phyloP scores from a whole-genome alignment of 2,329 filamentous ascomycete species.

The Fusarium sp. region DNA sequence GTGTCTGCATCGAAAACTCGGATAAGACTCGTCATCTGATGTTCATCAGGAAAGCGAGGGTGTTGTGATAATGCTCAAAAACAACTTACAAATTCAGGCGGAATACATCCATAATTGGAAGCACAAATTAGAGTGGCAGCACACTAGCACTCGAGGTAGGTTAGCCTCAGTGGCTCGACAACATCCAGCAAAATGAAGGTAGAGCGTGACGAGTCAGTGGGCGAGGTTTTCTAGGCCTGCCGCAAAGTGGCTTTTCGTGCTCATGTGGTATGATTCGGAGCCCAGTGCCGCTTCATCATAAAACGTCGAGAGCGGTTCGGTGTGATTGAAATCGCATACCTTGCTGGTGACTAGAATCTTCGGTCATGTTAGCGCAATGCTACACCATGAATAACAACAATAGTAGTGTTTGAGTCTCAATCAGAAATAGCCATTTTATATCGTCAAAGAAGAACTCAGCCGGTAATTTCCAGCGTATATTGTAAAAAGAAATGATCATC shows the following conservation, averaged over 20 bases:
- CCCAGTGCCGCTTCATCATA: constrained; percentile 97
- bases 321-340: constrained; percentile 47
- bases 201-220: constrained; percentile 75
- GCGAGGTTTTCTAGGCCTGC: constrained; percentile 99
- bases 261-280: constrained; percentile 81
- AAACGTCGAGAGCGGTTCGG: constrained; percentile 44
- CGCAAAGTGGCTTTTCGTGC: constrained; percentile 88
- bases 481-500: constrained; percentile 74
- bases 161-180: constrained; percentile 37
- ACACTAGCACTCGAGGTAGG: constrained; percentile 33
- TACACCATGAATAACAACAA: constrained; percentile 18
- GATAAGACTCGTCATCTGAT: constrained; percentile 84
- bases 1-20: constrained; percentile 78
- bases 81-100: constrained; percentile 24
- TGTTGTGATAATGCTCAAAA: constrained; percentile 14
- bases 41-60: constrained; percentile 53
- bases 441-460: constrained; percentile 83
- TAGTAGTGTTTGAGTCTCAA: constrained; percentile 45
- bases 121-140: neutral
- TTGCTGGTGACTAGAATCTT: constrained; percentile 43
- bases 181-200: constrained; percentile 15
- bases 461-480: constrained; percentile 95
- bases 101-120: neutral
- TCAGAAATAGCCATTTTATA: constrained; percentile 90
- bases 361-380: constrained; percentile 48